Base-by-base conservation (phyloP, 805 yeast genomes). In the Helenozyma baotianmanensis region DNA sequence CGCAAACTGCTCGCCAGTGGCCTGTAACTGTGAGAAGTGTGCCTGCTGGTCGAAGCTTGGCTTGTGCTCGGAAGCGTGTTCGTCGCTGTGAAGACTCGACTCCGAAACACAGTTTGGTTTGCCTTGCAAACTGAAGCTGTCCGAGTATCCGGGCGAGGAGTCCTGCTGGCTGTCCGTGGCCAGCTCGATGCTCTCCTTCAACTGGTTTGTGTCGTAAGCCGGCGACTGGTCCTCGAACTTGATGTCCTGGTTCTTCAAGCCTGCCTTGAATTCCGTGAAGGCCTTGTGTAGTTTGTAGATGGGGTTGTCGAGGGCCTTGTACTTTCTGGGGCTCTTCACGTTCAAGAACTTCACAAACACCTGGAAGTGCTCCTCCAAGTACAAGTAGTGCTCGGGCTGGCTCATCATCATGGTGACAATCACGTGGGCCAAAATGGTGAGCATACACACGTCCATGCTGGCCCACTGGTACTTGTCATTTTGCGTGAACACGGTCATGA, bases 301-400 rank as follows among this genome's bases (percentile, higher is more conserved):
- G 10, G 50, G 48, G 25, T 39, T 43, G 17, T 36, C 36, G 8
- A 30, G 34, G 8, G 38, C 41, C 33, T 41, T 45, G 24, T 45
- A 45, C 37, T 45, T 45, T 16, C 50, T 35, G n/a, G 45, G 45
- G 17, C 35, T 35, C 15, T 28, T 19, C 21, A 36, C 21, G 24
- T 40, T 38, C 32, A 37, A 31, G 25, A 33, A 43, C 11, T 31
- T 27, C 7, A 42, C 46, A 23, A 45, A 45, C 6, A 41, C 30
- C 25, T 35, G 35, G 25, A 43, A 39, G 24, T 41, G 40, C 25
- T 40, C 33, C 14, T 45, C 50, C 32, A 45, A 36, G 21, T 45
- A 36, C 24, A 38, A 18, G 31, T 45, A 45, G 19, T 45, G 46
- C 26, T 43, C 39, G 6, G 50, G 48, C 21, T 36, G 46, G 21